A percentile compares a stretch with the other conserved stretches of the same genome.
phyloP scores from a whole-genome alignment of 495 filamentous ascomycete genomes.

The Melanomma pulvis-pyrius region DNA sequence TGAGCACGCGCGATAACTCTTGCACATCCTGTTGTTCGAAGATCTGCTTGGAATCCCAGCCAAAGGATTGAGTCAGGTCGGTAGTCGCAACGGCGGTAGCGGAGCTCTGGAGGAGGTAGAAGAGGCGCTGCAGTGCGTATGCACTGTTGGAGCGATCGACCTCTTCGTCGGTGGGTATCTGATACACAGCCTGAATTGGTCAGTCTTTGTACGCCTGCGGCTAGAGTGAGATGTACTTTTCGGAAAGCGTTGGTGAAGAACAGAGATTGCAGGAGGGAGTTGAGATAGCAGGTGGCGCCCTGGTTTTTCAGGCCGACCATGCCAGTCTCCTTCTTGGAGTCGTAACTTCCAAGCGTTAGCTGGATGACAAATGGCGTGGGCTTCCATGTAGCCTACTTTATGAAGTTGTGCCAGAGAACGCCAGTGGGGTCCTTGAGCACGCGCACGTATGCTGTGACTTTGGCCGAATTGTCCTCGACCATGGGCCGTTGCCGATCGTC shows the following conservation, averaged over 20 bases:
- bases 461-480: constrained; percentile 82
- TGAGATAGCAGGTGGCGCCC: constrained; percentile 97
- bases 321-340: constrained; percentile 97
- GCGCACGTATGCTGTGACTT: constrained; percentile 89
- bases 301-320: constrained; percentile 98
- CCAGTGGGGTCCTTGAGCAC: constrained; percentile 96
- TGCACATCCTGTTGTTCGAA: constrained; percentile 99
- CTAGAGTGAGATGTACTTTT: constrained; percentile 61
- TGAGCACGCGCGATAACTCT: constrained; percentile 91
- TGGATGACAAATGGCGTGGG: not conserved
- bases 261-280: constrained; percentile 93
- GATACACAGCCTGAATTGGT: constrained; percentile 77
- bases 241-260: constrained; percentile 98
- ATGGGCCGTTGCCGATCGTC: constrained; percentile 71
- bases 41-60: constrained; percentile 96
- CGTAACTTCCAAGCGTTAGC: constrained; percentile 62
- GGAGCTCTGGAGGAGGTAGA: constrained; percentile 89
- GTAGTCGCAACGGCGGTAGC: constrained; percentile 80
- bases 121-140: constrained; percentile 90
- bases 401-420: constrained; percentile 98
- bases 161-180: constrained; percentile 88
- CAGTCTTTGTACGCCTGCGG: not conserved
- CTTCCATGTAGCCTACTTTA: constrained; percentile 60
- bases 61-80: constrained; percentile 93
- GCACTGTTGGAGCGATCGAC: constrained; percentile 81